A percentile compares a stretch with the other conserved stretches of the same genome.
phyloP scores from a whole-genome alignment of 1,284 basidiomycete species.

The Ustilago crameri region DNA sequence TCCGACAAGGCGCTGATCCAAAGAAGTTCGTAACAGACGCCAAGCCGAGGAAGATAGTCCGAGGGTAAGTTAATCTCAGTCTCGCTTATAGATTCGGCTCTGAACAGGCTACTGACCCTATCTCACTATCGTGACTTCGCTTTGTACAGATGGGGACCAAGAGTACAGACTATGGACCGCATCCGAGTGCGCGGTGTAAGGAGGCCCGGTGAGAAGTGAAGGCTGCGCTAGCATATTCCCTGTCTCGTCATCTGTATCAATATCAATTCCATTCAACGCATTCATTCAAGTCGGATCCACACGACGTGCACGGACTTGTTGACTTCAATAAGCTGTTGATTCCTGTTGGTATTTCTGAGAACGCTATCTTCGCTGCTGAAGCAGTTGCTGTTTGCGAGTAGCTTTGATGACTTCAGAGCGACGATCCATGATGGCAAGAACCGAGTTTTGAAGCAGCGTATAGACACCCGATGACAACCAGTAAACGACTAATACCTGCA shows the following conservation, averaged over 20 bases:
- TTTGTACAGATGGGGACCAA: slow-evolving; percentile 71
- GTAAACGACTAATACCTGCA: slow-evolving; percentile 80
- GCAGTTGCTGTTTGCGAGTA: slow-evolving; percentile 30
- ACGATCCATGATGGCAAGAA: slow-evolving; percentile 70
- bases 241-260: slow-evolving; percentile 19
- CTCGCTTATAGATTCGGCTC: not conserved
- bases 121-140: not conserved
- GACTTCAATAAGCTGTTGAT: too few relatives aligned
- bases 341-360: too few relatives aligned
- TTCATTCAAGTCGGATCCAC: too few relatives aligned
- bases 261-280: slow-evolving; percentile 5
- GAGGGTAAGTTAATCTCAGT: slow-evolving; percentile 69
- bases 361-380: slow-evolving; percentile 14
- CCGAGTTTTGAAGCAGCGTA: slow-evolving; percentile 81
- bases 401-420: slow-evolving; percentile 40
- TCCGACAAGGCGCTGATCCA: slow-evolving; percentile 73
- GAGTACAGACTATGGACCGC: slow-evolving; percentile 75
- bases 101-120: not conserved
- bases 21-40: slow-evolving; percentile 75
- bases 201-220: slow-evolving; percentile 60
- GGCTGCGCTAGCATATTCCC: not conserved
- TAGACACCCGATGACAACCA: slow-evolving; percentile 85
- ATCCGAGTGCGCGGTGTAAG: slow-evolving; percentile 58
- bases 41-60: slow-evolving; percentile 77
- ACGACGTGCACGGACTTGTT: too few relatives aligned